Conservation (phyloP, 225 moss, liverwort and hornwort species). For the Ulota crispa region DNA sequence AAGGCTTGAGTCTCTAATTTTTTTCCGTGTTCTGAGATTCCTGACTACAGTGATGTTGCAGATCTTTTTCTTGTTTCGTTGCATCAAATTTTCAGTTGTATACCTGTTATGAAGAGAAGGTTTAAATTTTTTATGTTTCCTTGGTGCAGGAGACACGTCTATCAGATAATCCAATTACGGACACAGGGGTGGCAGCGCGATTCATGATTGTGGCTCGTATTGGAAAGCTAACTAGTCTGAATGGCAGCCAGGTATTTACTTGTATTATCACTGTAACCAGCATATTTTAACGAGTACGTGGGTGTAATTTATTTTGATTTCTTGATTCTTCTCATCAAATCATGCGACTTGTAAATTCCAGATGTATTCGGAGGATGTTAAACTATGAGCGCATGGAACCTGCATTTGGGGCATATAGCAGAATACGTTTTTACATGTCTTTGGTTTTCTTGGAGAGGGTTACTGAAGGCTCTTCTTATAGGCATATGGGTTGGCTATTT, state of each 20-base stretch:
- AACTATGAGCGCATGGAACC: not conserved
- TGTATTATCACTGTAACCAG: not conserved
- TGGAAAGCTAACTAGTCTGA: constrained; percentile 76
- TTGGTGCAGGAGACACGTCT: constrained; percentile 76
- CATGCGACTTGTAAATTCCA: not conserved
- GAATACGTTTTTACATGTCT: constrained; percentile 8
- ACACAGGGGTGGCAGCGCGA: constrained; percentile 50
- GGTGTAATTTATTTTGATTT: not conserved
- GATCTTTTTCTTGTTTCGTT: not conserved
- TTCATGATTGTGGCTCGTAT: constrained; percentile 91
- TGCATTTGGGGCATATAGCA: not conserved
- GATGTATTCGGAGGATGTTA: not conserved
- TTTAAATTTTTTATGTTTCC: constrained; percentile 12
- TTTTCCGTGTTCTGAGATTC: not conserved
- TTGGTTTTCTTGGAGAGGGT: not conserved
- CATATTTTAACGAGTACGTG: not conserved
- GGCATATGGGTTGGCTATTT: constrained; percentile 16
- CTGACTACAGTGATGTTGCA: constrained; percentile 1
- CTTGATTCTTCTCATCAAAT: not conserved
- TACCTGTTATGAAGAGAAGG: constrained; percentile 1
- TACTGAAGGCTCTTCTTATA: not conserved
- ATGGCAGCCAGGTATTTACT: constrained; percentile 81
- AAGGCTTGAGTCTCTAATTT: constrained; percentile 4
- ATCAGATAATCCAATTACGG: constrained; percentile 82
- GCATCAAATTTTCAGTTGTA: not conserved